phyloP scores from a whole-genome alignment of 1,139 yeast species.

The Kodamaea sp. region DNA sequence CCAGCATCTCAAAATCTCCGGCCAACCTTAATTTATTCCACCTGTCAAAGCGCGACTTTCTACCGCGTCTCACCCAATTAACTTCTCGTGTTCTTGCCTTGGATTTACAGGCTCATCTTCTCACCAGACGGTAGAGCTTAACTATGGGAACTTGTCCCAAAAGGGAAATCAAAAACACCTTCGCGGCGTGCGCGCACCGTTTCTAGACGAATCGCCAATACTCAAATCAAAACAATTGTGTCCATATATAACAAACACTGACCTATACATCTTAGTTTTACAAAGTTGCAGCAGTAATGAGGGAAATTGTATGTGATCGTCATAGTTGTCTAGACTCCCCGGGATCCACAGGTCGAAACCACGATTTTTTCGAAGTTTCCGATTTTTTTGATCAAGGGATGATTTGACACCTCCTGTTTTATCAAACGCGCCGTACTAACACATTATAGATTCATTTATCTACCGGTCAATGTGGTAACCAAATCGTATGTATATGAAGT shows the following conservation, averaged over 20 bases:
- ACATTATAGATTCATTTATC: slow-evolving; percentile 78
- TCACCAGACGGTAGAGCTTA: no score
- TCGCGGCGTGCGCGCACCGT: slow-evolving; percentile 9
- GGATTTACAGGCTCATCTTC: no score
- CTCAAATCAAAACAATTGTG: slow-evolving; percentile 12
- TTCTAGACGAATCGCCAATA: slow-evolving; percentile 11
- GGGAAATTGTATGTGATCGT: slow-evolving; percentile 64
- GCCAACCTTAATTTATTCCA: no score
- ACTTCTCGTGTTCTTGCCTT: no score
- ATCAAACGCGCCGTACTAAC: slow-evolving; percentile 22
- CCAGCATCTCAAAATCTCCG: no score
- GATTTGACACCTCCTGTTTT: no score
- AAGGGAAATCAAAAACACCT: slow-evolving; percentile 7
- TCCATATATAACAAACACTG: slow-evolving; percentile 9
- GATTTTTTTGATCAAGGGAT: no score
- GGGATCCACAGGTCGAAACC: no score
- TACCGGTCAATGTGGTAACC: slow-evolving; percentile 99
- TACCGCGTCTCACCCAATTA: no score
- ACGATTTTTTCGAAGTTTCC: no score
- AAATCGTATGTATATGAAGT: slow-evolving; percentile 60
- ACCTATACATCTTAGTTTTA: slow-evolving; percentile 7
- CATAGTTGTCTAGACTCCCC: no score
- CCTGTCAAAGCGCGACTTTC: no score
- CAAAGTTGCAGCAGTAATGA: slow-evolving; percentile 37
- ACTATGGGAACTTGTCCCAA: slow-evolving; percentile 4